Evolutionary conservation across 2,329 filamentous ascomycete species (phyloP), one percentile per base, ranked within the genome.

Genomic region (Davidsoniella virescens): DNA sequence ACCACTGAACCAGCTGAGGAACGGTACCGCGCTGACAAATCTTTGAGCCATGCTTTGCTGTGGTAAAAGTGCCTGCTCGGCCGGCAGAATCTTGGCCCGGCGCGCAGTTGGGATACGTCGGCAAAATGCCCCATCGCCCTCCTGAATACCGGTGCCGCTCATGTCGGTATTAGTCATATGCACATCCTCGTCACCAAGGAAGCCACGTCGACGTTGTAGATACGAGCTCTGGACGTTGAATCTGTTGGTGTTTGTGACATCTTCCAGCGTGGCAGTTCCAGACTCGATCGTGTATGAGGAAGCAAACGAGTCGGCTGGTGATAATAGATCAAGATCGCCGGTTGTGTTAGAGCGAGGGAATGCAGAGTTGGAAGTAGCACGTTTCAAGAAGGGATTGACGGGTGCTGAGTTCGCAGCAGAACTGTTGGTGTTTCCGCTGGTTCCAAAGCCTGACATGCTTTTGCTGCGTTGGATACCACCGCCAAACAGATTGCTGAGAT

Each of bases 1-100:
- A 55, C 67, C 79, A 43, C 77, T 79, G 60, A 87, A 82, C 78
- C 81, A 87, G 57, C 74, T 75, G 54, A 87, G 65, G 54, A 87
- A 71, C 2, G 83, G 83, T 39, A 87, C 75, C 49, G 73, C 75
- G 56, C 74, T 73, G 50, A 84, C 64, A 17, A 84, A 60, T 47
- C 78, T 73, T 63, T 84, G 79, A 36, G 73, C 67, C 50, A 77
- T 70, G 2, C 79, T 80, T 45, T 77, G 76, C 57, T 82, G 78
- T 2, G 82, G 82, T 12, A 82, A 73, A 25, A 87, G 70, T 7
- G 83, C 83, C 63, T 84, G 76, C 54, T 82, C 75, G 44, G 82
- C 75, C 1, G 82, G 78, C 36, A 82, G 72, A 39, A 87, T 71
- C 58, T 71, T 74, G 29, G 74, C 75, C 53, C 75, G 74, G 47